Evolutionary conservation across 495 filamentous ascomycete genomes (phyloP).

Genomic region (Talaromyces liani): DNA sequence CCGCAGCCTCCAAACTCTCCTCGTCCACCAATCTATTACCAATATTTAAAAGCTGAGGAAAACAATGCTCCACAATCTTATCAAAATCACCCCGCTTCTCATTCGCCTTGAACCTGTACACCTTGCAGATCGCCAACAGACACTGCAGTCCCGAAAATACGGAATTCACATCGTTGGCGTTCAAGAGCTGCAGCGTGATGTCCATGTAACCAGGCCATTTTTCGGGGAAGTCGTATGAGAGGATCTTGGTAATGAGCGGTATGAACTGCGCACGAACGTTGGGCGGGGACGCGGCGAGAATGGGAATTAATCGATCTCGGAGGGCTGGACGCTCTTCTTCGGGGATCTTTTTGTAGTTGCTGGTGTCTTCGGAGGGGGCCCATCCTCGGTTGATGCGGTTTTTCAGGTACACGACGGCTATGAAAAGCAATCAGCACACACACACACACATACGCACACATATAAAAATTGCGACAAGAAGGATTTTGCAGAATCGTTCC

Average conservation of each 20-base stretch:
- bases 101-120: slow-evolving; percentile 85
- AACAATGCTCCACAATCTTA: slow-evolving; percentile 83
- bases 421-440: slow-evolving; percentile 8
- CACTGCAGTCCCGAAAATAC: slow-evolving; percentile 93
- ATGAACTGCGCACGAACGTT: slow-evolving; percentile 85
- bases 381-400: slow-evolving; percentile 90
- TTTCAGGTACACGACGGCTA: slow-evolving; percentile 96
- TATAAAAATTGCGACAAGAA: slow-evolving; percentile 9
- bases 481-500: not conserved
- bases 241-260: slow-evolving; percentile 87
- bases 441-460: slow-evolving; percentile 10
- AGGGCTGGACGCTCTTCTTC: slow-evolving; percentile 87
- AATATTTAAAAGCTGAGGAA: slow-evolving; percentile 83
- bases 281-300: slow-evolving; percentile 70
- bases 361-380: slow-evolving; percentile 64
- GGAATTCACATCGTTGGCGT: slow-evolving; percentile 71
- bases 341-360: slow-evolving; percentile 55
- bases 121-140: slow-evolving; percentile 82
- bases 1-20: slow-evolving; percentile 83
- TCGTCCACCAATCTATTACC: slow-evolving; percentile 84
- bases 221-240: slow-evolving; percentile 90
- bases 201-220: slow-evolving; percentile 91
- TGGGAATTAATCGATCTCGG: slow-evolving; percentile 77
- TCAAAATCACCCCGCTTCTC: slow-evolving; percentile 82
- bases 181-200: slow-evolving; percentile 78